phyloP scores from a whole-genome alignment of 139 green algal genomes.

The Spirogloea muscicola region DNA sequence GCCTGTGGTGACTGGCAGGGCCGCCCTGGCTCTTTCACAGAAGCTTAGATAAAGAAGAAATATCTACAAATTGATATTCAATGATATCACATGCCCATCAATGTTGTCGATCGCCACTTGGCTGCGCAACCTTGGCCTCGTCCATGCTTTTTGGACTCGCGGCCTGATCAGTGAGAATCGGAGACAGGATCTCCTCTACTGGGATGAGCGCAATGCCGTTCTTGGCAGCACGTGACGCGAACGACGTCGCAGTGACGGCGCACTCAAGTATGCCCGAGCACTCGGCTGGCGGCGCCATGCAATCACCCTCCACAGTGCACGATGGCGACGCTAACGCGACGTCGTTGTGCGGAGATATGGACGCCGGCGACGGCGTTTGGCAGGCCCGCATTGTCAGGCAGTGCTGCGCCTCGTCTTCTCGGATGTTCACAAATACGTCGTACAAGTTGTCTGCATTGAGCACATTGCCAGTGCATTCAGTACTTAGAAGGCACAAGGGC shows the following conservation, averaged over 20 bases:
- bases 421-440: conserved; percentile 56
- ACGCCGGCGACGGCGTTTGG: conserved; percentile 39
- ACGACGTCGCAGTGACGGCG: conserved; percentile 16
- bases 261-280: conserved; percentile 40
- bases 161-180: neutral
- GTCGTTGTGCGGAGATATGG: conserved; percentile 16
- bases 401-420: conserved; percentile 58
- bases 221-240: neutral
- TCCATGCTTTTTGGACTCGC: no score
- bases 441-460: conserved; percentile 46
- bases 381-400: conserved; percentile 57
- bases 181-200: neutral
- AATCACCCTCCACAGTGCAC: neutral
- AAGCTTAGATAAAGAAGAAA: neutral
- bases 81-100: neutral
- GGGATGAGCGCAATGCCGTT: neutral
- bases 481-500: no score
- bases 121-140: neutral
- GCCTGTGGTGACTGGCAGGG: neutral
- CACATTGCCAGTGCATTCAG: no score
- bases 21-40: neutral
- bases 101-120: neutral
- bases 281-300: conserved; percentile 19
- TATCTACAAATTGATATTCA: neutral
- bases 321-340: neutral